Base-by-base conservation (phyloP, 257 asterid genomes). In the Capsicum baccatum region DNA sequence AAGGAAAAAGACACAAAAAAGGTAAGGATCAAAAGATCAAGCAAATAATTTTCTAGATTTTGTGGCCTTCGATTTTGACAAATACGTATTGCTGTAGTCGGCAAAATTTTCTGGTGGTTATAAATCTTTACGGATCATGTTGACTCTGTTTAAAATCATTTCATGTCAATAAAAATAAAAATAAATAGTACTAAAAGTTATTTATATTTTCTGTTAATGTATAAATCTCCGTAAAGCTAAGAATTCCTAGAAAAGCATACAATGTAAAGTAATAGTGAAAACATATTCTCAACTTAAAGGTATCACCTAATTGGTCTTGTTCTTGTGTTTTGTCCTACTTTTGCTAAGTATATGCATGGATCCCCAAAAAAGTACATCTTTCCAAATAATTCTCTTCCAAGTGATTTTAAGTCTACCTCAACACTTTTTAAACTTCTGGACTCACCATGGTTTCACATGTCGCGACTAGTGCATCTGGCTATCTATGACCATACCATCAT, bases 1-100 rank as follows among this genome's bases (percentile, higher is more conserved):
- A 3, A 21, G 26, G 58, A 9, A 84, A 33, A 76, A 71, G 83
- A 42, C 57, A 85, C 19, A 44, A 76, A 37, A 8, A 42, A 64
- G 84, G n/a, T 42, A 44, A 70, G 56, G 8, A n/a, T 60, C 35
- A 63, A 63, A 63, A 26, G 16, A 73, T 48, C 0, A 71, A 47
- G 11, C 4, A 71, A 73, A 73, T 48, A 11, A n/a, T 11, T 48
- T 73, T 1, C 59, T 48, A 6, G 17, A 13, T 54, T 73, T 42
- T 69, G 42, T 48, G 80, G 55, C n/a, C 80, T 48, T 73, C 19
- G 19, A 12, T 48, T 47, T 11, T 19, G 80, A 19, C 59, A 48
- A n/a, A 21, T 74, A 74, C 19, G 17, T 50, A 19, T 50, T 21
- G 80, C 13, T 21, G 47, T 74, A 74, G 81, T 74, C 5, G 21